Base-by-base conservation (phyloP, 768 basidiomycete genomes). In the Kwoniella sp. region DNA sequence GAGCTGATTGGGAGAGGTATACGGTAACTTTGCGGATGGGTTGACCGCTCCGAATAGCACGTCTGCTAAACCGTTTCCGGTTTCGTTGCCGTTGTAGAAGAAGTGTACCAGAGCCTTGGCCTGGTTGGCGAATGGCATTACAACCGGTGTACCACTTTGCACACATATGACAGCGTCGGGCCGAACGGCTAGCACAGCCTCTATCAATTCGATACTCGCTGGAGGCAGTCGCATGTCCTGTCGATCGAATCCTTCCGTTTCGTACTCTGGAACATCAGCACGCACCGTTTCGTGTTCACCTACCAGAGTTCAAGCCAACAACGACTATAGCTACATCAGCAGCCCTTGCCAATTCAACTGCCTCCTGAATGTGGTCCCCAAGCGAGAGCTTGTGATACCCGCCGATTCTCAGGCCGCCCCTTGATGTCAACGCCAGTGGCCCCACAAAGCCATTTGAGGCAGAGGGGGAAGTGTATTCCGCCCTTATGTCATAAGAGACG, bases 211-310 rank as follows among this genome's bases (percentile, higher is more conserved):
- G 47, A 65, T 51, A 15, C 54, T 59, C 9, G 40, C 43, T 5
- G 46, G 46, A 39, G 69, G 70, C 6, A 72, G 56, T 12, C 78
- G 70, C 37, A 86, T 76, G 0, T 80, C 78, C 17, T 79, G 79
- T 14, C 85, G 75, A 60, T 87, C 85, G 59, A 83, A 85, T 11
- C 83, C 83, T 71, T 86, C 85, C 54, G 81, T 82, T 73, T 87
- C 85, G 83, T 86, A 86, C 71, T 87, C 69, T 34, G 82, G n/a
- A n/a, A n/a, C n/a, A n/a, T n/a, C n/a, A n/a, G n/a, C n/a, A n/a
- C n/a, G n/a, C n/a, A n/a, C n/a, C n/a, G n/a, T n/a, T n/a, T n/a
- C n/a, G 80, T 17, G 81, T 77, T 47, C 51, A 14, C 25, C 23
- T 20, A 39, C 15, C 17, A 42, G 40, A 20, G 23, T 26, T 23